Conservation (phyloP, 176 grass and related monocot genomes). For the Carex cristatella region DNA sequence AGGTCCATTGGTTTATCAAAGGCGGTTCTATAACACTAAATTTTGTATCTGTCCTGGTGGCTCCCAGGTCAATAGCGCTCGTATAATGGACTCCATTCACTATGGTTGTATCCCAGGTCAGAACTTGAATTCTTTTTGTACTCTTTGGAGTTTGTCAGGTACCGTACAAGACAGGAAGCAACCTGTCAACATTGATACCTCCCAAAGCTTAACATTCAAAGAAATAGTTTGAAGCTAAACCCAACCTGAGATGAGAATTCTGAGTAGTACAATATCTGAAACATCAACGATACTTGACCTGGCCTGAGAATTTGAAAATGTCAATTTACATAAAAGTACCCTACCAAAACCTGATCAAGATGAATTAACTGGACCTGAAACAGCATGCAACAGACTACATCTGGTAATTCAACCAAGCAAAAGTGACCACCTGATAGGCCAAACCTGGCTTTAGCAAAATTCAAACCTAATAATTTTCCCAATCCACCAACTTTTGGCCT, state of each 20-base stretch:
- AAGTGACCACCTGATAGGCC: neutral
- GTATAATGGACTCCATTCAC: conserved; percentile 89
- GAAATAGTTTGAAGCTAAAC: neutral
- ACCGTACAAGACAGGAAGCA: neutral
- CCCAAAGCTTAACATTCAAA: neutral
- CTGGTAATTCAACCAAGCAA: neutral
- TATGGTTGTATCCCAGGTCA: conserved; percentile 96
- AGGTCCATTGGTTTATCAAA: conserved; percentile 90
- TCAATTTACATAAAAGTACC: neutral
- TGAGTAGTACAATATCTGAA: neutral
- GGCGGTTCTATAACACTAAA: conserved; percentile 81
- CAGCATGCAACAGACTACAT: neutral
- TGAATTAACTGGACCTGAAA: neutral
- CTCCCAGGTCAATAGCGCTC: conserved; percentile 97
- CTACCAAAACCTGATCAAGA: neutral
- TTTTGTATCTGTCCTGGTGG: conserved; percentile 99
- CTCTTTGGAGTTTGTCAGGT: neutral
- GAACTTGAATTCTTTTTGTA: conserved; percentile 19
- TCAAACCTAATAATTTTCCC: neutral
- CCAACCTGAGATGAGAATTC: neutral
- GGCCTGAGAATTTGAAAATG: neutral
- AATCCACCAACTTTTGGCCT: neutral
- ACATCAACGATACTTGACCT: neutral
- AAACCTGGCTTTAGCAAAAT: neutral
- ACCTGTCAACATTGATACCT: neutral